Conservation (phyloP, 2,329 filamentous ascomycete species). For the Acrocalymma vagum region DNA sequence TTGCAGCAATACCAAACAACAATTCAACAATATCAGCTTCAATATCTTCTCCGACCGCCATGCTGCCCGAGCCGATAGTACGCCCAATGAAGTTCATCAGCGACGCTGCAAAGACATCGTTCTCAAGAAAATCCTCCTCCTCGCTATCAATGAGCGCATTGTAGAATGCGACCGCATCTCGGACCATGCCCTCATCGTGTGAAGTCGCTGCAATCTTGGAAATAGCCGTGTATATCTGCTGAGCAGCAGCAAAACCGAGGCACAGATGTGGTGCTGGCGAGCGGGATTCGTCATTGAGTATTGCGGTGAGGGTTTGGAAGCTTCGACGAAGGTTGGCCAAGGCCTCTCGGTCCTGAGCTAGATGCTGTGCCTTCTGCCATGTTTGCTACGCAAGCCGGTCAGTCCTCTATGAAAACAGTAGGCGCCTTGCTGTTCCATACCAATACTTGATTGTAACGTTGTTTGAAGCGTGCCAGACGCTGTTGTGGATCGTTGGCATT, state of each 20-base stretch:
- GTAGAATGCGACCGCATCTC: conserved; percentile 85
- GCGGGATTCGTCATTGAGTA: conserved; percentile 89
- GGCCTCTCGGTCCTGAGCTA: conserved; percentile 60
- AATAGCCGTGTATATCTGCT: conserved; percentile 89
- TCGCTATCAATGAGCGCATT: conserved; percentile 94
- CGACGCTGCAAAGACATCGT: conserved; percentile 82
- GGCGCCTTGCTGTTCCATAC: conserved; percentile 44
- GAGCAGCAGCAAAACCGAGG: conserved; percentile 83
- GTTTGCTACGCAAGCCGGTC: conserved; percentile 57
- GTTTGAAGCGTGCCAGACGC: conserved; percentile 68
- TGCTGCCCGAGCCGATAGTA: conserved; percentile 77
- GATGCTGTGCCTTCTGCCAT: conserved; percentile 65
- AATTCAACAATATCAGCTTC: conserved; percentile 91
- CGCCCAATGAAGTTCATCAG: conserved; percentile 86
- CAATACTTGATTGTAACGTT: conserved; percentile 67
- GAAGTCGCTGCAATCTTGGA: conserved; percentile 88
- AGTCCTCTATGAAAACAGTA: conserved; percentile 10
- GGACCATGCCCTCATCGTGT: conserved; percentile 85
- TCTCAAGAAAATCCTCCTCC: conserved; percentile 93
- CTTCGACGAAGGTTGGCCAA: conserved; percentile 59
- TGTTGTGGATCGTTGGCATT: conserved; percentile 65
- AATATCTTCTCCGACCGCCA: conserved; percentile 78
- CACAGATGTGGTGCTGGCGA: conserved; percentile 90
- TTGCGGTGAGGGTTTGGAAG: conserved; percentile 66
- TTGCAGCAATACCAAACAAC: conserved; percentile 94